Percentiles rank a stretch among this genome's conserved stretches.
Conservation (phyloP, 352 stramenopile genomes). For the Paralagenidium karlingii region DNA sequence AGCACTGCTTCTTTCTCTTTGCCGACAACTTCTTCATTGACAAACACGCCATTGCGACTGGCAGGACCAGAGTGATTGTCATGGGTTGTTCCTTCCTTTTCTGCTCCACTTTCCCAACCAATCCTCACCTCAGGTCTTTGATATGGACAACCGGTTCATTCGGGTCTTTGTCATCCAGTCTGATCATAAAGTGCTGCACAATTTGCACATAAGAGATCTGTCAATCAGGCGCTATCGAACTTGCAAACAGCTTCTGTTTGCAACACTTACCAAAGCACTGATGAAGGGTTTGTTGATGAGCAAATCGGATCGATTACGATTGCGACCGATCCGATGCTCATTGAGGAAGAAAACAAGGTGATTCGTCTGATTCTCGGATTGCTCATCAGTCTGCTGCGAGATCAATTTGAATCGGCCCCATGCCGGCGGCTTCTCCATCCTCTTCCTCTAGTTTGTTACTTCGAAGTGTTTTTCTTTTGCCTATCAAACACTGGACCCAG, state of each 20-base stretch:
- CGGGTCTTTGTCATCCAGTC: slow-evolving; percentile 14
- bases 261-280: slow-evolving; percentile 55
- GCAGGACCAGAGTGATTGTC: not conserved
- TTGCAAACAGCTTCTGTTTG: no score
- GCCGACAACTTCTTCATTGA: slow-evolving; percentile 45
- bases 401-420: slow-evolving; percentile 56
- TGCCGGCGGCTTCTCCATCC: slow-evolving; percentile 5
- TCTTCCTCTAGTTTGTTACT: no score
- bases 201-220: slow-evolving; percentile 11
- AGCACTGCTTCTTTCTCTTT: slow-evolving; percentile 18
- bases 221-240: not conserved
- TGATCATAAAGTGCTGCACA: slow-evolving; percentile 41
- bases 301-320: slow-evolving; percentile 22
- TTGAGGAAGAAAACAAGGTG: slow-evolving; percentile 42
- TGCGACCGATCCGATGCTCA: slow-evolving; percentile 39
- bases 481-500: no score
- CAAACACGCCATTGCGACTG: slow-evolving; percentile 57
- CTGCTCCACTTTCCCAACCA: not conserved
- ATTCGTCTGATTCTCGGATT: slow-evolving; percentile 32
- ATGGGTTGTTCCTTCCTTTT: not conserved
- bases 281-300: slow-evolving; percentile 47
- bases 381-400: slow-evolving; percentile 31
- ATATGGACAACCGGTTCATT: slow-evolving; percentile 21
- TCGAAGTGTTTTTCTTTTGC: no score
- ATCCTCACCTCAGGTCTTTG: slow-evolving; percentile 35